Conservation (phyloP, 768 basidiomycete genomes). For the Suillus subalutaceus region DNA sequence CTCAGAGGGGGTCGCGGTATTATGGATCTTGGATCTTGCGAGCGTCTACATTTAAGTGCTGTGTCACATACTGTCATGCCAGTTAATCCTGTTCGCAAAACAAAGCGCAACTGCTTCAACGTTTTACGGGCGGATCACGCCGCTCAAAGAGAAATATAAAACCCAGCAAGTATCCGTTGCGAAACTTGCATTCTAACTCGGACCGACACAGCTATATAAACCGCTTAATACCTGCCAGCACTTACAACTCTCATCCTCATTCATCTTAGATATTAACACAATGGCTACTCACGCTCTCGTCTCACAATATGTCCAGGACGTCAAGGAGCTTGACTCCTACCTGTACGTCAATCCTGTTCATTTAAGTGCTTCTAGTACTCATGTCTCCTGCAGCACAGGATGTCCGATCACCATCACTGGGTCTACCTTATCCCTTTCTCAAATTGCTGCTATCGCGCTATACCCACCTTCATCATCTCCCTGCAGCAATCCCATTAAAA, state of each 20-base stretch:
- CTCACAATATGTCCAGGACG: constrained; percentile 57
- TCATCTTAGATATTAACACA: background rate
- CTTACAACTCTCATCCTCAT: background rate
- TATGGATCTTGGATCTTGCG: background rate
- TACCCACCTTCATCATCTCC: constrained; percentile 50
- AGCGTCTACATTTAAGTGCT: background rate
- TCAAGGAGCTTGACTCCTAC: constrained; percentile 65
- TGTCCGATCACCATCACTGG: constrained; percentile 69
- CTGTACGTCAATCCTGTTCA: constrained; percentile 43
- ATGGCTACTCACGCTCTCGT: constrained; percentile 40
- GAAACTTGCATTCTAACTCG: background rate
- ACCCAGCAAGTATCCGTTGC: background rate
- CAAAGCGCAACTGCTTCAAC: background rate
- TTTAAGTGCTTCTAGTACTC: background rate
- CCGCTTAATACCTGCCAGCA: background rate
- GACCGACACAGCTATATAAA: background rate
- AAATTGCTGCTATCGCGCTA: constrained; percentile 76
- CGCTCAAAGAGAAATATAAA: background rate
- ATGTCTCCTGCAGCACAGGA: constrained; percentile 50
- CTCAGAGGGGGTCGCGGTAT: background rate
- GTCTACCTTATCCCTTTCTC: constrained; percentile 70
- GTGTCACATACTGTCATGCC: constrained; percentile 4
- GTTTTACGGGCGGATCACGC: background rate
- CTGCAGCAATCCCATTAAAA: constrained; percentile 15
- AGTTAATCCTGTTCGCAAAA: constrained; percentile 4